phyloP scores from a whole-genome alignment of 2,329 filamentous ascomycete species.

The Cercospora zeae-maydis region DNA sequence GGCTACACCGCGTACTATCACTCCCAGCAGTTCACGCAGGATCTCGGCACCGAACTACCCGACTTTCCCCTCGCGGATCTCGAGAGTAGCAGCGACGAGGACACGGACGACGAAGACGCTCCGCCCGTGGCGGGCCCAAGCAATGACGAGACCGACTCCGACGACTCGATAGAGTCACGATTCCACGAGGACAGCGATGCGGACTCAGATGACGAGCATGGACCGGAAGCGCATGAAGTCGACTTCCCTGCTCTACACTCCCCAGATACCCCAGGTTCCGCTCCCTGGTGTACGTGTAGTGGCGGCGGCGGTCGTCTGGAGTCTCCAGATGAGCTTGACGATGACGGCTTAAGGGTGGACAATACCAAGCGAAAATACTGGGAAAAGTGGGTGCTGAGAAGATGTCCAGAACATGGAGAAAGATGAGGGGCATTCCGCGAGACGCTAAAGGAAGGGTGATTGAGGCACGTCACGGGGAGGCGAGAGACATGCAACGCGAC shows the following conservation, averaged over 20 bases:
- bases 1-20: constrained; percentile 58
- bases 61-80: constrained; percentile 44
- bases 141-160: background rate
- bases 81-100: constrained; percentile 31
- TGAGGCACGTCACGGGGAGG: background rate
- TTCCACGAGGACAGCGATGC: constrained; percentile 28
- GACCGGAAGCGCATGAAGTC: constrained; percentile 41
- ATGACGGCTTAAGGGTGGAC: constrained; percentile 48
- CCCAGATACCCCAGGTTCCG: constrained; percentile 44
- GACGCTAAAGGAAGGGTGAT: background rate
- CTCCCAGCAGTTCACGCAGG: constrained; percentile 38
- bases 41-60: constrained; percentile 47
- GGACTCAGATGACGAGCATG: constrained; percentile 39
- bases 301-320: constrained; percentile 36
- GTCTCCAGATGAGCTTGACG: constrained; percentile 46
- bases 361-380: constrained; percentile 52
- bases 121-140: constrained; percentile 3
- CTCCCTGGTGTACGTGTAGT: constrained; percentile 47
- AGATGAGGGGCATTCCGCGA: constrained; percentile 9
- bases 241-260: constrained; percentile 45
- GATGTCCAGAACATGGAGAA: constrained; percentile 39
- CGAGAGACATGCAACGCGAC: background rate
- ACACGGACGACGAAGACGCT: constrained; percentile 19
- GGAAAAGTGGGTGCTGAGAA: constrained; percentile 54
- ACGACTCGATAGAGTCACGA: constrained; percentile 6